Evolutionary conservation across 2,329 filamentous ascomycete species (phyloP), one percentile per base, ranked within the genome.

Genomic region (Aspergillus ochraceoroseus): DNA sequence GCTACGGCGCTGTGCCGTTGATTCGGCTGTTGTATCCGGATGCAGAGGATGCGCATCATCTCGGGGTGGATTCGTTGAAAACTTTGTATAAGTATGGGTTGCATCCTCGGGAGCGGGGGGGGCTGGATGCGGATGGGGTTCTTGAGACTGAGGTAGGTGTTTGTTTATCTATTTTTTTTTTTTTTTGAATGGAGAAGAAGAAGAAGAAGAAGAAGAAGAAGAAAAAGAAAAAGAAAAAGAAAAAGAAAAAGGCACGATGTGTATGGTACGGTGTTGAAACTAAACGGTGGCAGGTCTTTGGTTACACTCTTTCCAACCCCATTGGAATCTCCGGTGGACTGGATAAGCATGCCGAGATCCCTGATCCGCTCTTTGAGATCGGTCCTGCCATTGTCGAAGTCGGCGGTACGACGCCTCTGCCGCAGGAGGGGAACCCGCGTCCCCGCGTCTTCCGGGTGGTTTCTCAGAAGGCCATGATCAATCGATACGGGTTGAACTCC

Each of bases 241-340:
- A n/a, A n/a, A n/a, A n/a, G n/a, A n/a, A n/a, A n/a, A n/a, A 9
- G 7, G 9, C 31, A 33, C 2, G n/a, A 27, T 41, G 29, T 17
- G 26, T 29, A 31, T 28, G 28, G 14, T 13, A 7, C 12, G 15
- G 5, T 11, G n/a, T 25, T 30, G 7, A 19, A 22, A 15, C n/a
- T n/a, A n/a, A n/a, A n/a, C n/a, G n/a, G n/a, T n/a, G n/a, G n/a
- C n/a, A 70, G 61, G 82, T 96, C 13, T 95, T 94, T 61, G 87
- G 85, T 23, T 77, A 83, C 47, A 74, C 70, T 3, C 68, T 98
- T 32, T 73, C 77, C 55, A 96, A 95, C 66, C 92, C 92, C 1
- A 81, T 98, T 55, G 92, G 85, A 41, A 95, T 94, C 48, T 94
- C 87, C n/a, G 92, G 87, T 4, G 92, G 92, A 7, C 80, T 98